Evolutionary conservation across 352 stramenopile species (phyloP).

Genomic region (Phytophthora tentaculata): DNA sequence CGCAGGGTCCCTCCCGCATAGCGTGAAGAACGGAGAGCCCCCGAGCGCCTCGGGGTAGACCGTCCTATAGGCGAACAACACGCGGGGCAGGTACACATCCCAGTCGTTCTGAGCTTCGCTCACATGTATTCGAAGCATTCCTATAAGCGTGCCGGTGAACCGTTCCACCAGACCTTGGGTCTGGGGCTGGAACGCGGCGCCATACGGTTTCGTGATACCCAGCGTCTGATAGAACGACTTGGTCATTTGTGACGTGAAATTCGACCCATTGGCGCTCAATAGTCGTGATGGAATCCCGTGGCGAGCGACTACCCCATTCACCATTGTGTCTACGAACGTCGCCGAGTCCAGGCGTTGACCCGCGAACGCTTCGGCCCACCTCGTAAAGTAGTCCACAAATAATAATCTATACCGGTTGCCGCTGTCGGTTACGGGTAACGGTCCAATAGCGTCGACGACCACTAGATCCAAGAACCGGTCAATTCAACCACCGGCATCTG

Average conservation of each 20-base stretch:
- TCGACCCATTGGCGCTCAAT: constrained; percentile 3
- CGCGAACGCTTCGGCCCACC: constrained; percentile 3
- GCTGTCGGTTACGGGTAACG: not conserved
- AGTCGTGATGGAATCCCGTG: not conserved
- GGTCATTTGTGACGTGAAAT: constrained; percentile 9
- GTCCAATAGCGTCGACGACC: constrained; percentile 1
- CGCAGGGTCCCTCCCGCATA: not conserved
- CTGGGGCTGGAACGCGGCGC: not conserved
- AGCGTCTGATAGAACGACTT: not conserved
- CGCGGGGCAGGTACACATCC: constrained; percentile 4
- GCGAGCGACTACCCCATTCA: not conserved
- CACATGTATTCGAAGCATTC: constrained; percentile 9
- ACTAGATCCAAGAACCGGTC: not conserved
- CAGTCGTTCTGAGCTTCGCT: constrained; percentile 8
- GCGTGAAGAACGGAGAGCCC: not conserved
- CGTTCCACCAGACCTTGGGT: not conserved
- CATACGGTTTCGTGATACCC: not conserved
- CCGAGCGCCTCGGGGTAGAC: constrained; percentile 3
- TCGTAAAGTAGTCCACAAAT: not conserved
- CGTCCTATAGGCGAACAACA: constrained; percentile 7
- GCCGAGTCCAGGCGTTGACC: not conserved
- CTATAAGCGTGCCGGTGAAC: constrained; percentile 12
- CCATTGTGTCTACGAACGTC: not conserved
- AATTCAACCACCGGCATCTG: not conserved
- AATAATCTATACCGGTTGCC: constrained; percentile 1